Base-by-base conservation (phyloP, 2,329 filamentous ascomycete genomes). In the Didymella glomerata region DNA sequence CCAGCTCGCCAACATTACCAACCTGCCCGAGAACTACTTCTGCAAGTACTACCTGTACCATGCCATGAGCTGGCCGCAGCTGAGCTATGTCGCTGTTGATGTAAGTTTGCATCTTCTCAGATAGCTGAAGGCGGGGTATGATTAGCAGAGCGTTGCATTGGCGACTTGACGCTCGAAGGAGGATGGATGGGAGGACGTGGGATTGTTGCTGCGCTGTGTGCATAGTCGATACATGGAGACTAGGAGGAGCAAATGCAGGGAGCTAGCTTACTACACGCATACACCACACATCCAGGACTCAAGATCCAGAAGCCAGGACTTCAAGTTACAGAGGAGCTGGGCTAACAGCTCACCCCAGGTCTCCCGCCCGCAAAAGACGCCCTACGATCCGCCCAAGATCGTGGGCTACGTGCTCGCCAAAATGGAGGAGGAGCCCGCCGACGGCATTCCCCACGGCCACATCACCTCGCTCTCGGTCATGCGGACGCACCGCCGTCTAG, bases 21-120 rank as follows among this genome's bases (percentile, higher is more conserved):
- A 99, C 83, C 86, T 99, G 53, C 95, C 95, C 66, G 95, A 99
- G 81, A 99, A 99, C 85, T 99, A 99, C 86, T 98, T 98, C 79
- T 91, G 97, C 81, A 99, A 99, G 86, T 99, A 99, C 85, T 99
- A 99, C 83, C 88, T 99, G 74, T 99, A 99, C 86, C 95, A 99
- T 81, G 93, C 94, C 16, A 88, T 98, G 68, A 96, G 93, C 70
- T 99, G 95, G 95, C 95, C 95, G 45, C 94, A 98, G 81, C 88
- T 99, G 66, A 94, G 90, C 80, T 98, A 93, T 80, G 94, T 99
- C 57, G 95, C 95, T 69, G 93, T 99, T 71, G 94, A 98, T 78
- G 81, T 83, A 67, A 72, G 79, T 77, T 48, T 49, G 42, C 41
- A 27, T 30, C 4, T 20, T 8, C 34, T 36, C 4, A n/a, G n/a